These are phyloP conservation scores for Xylaria arbuscula DNA, from an alignment of 2,329 filamentous ascomycete genomes.

Conservation along the genomic window DNA sequence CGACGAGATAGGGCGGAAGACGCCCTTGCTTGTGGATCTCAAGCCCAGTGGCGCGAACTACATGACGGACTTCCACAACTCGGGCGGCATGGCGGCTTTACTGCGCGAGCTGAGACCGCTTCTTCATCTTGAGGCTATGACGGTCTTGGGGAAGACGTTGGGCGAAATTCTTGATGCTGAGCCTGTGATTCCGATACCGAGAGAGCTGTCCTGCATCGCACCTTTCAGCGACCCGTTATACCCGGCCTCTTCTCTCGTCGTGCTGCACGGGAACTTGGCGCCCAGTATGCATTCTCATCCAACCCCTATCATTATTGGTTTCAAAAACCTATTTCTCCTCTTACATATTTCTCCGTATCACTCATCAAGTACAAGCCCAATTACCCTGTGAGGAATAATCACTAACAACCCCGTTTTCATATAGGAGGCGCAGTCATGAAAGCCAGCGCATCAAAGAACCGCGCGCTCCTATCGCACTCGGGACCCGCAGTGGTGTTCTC, in stretches of 20 bases:
- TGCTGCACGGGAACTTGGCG: constrained; percentile 84
- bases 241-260: constrained; percentile 80
- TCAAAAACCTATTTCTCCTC: too few species aligned
- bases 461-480: constrained; percentile 60
- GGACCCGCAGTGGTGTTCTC: constrained; percentile 72
- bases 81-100: constrained; percentile 85
- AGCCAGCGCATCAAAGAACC: constrained; percentile 86
- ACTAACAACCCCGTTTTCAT: background rate
- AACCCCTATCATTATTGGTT: too few species aligned
- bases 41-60: constrained; percentile 89
- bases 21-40: constrained; percentile 84
- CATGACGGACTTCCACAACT: constrained; percentile 90
- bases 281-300: constrained; percentile 56
- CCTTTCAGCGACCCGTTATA: constrained; percentile 75
- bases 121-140: constrained; percentile 79
- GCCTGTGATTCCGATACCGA: constrained; percentile 65
- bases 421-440: constrained; percentile 82
- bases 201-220: constrained; percentile 65
- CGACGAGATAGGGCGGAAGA: constrained; percentile 79
- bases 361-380: background rate
- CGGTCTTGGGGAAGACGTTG: constrained; percentile 85
- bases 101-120: constrained; percentile 82
- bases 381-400: background rate
- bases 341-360: background rate
- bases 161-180: constrained; percentile 80